These are phyloP conservation scores for Claviceps arundinis DNA, from an alignment of 2,329 filamentous ascomycete genomes.

Conservation along the genomic window DNA sequence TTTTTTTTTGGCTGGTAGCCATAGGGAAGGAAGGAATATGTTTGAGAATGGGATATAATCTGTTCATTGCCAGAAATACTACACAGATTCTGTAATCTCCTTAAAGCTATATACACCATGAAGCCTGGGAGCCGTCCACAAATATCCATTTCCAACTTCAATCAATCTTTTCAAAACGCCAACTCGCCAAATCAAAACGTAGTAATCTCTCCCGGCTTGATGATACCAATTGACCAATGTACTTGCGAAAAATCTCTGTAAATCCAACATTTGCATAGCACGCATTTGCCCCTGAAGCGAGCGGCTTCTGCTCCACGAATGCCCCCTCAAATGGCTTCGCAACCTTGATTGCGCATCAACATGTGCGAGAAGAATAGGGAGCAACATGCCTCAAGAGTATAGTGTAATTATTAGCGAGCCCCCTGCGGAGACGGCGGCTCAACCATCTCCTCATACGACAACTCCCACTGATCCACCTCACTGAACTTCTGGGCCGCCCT, in stretches of 20 bases:
- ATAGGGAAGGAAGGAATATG: neutral
- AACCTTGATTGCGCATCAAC: neutral
- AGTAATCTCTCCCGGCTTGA: too few relatives aligned
- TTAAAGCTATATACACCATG: neutral
- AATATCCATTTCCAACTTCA: too few relatives aligned
- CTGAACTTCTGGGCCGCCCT: constrained; percentile 49
- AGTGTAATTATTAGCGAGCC: constrained; percentile 20
- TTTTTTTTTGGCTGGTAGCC: neutral
- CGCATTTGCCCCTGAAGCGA: neutral
- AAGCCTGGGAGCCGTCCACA: neutral
- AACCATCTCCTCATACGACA: constrained; percentile 52
- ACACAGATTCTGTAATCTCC: too few relatives aligned
- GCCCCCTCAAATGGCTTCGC: too few relatives aligned
- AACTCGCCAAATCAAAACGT: too few relatives aligned
- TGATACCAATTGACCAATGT: neutral
- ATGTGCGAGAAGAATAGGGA: too few relatives aligned
- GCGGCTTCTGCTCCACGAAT: neutral
- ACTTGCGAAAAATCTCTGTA: neutral
- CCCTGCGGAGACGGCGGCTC: constrained; percentile 40
- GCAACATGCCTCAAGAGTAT: too few relatives aligned
- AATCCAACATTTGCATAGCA: neutral
- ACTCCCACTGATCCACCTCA: constrained; percentile 56
- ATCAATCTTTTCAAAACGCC: too few relatives aligned
- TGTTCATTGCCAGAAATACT: too few relatives aligned
- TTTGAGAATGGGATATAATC: too few relatives aligned